These are phyloP conservation scores for Talaromyces ruber DNA, from an alignment of 495 filamentous ascomycete genomes.

Conservation along the genomic window DNA sequence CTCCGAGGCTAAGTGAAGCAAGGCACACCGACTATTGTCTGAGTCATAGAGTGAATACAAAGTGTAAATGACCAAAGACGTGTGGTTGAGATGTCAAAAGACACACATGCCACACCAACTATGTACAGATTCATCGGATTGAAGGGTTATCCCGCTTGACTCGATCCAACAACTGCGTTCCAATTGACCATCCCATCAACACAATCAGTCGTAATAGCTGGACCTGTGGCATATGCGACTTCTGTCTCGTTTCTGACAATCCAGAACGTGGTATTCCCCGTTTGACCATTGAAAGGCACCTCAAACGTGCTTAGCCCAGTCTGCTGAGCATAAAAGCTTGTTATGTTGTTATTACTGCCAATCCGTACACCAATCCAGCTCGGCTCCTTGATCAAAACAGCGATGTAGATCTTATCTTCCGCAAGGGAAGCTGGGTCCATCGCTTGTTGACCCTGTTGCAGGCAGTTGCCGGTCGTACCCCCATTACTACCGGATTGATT, in stretches of 20 bases:
- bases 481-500: conserved; percentile 20
- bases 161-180: conserved; percentile 42
- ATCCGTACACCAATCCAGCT: conserved; percentile 41
- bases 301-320: conserved; percentile 45
- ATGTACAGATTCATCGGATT: neutral
- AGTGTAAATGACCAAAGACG: neutral
- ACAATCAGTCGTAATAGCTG: conserved; percentile 37
- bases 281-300: conserved; percentile 38
- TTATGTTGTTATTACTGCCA: conserved; percentile 27
- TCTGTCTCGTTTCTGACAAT: conserved; percentile 32
- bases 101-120: neutral
- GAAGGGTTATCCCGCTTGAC: conserved; percentile 7
- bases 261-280: conserved; percentile 43
- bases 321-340: conserved; percentile 25
- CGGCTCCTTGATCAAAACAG: conserved; percentile 16
- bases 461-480: conserved; percentile 31
- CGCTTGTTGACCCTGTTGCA: conserved; percentile 16
- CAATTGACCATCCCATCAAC: conserved; percentile 43
- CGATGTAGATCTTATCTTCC: conserved; percentile 32
- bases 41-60: neutral
- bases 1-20: neutral
- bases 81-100: neutral
- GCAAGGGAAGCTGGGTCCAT: conserved; percentile 17
- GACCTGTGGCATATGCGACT: conserved; percentile 28
- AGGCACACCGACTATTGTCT: neutral